These are phyloP conservation scores for Aspergillus ochraceus DNA, from an alignment of 2,329 filamentous ascomycete genomes.

Conservation along the genomic window DNA sequence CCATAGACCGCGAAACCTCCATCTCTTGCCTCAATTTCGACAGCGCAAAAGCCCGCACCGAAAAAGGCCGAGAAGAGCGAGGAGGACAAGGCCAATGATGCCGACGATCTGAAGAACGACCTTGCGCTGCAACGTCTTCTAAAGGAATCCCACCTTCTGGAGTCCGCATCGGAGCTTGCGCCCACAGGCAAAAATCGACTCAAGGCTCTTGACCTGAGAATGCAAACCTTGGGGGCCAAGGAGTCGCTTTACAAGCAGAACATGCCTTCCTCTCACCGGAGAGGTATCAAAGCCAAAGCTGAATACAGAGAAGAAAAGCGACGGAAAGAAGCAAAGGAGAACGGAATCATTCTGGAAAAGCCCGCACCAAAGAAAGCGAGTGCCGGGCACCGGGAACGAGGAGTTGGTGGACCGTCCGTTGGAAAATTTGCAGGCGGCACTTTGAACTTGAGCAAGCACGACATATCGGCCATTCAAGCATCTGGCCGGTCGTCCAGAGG, in stretches of 20 bases:
- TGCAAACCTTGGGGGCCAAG: constrained; percentile 80
- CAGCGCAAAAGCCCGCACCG: constrained; percentile 16
- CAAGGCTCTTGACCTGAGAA: constrained; percentile 78
- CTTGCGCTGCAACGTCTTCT: constrained; percentile 88
- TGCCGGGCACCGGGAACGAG: constrained; percentile 54
- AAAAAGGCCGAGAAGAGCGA: constrained; percentile 39
- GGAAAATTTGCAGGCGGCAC: constrained; percentile 79
- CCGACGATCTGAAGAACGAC: constrained; percentile 79
- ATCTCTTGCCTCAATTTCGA: constrained; percentile 29
- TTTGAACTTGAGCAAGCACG: constrained; percentile 73
- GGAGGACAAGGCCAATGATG: constrained; percentile 61
- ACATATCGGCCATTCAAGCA: constrained; percentile 65
- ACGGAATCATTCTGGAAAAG: constrained; percentile 81
- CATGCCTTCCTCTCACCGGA: constrained; percentile 85
- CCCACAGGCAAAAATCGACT: constrained; percentile 71
- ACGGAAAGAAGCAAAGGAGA: constrained; percentile 79
- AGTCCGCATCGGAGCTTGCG: constrained; percentile 55
- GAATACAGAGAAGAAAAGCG: constrained; percentile 67
- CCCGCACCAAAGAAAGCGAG: constrained; percentile 38
- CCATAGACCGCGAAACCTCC: constrained; percentile 50
- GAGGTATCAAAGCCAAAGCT: constrained; percentile 75
- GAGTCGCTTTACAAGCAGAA: constrained; percentile 71
- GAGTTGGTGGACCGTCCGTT: constrained; percentile 74
- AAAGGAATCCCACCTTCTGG: constrained; percentile 85
- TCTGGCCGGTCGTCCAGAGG: constrained; percentile 6